phyloP scores from a whole-genome alignment of 2,329 filamentous ascomycete species.

The Nothophaeocryptopus gaeumannii region DNA sequence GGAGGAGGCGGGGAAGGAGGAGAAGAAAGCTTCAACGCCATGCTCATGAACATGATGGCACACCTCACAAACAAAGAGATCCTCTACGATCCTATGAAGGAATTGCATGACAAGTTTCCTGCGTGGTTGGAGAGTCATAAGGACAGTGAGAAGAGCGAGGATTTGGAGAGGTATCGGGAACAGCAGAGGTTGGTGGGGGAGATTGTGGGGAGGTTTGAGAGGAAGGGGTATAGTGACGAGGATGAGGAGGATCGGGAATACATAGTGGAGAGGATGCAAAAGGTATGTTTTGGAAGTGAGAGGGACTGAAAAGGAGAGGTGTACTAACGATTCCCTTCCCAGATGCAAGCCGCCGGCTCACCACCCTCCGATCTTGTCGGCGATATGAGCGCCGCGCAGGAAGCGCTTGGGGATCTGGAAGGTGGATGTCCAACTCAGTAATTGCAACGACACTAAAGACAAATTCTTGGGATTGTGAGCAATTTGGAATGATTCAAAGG shows the following conservation, averaged over 20 bases:
- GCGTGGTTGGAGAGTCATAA: constrained; percentile 80
- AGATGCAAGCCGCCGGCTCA: constrained; percentile 97
- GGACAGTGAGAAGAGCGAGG: constrained; percentile 63
- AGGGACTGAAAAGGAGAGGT: not conserved
- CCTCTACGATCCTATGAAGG: constrained; percentile 97
- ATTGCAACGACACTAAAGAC: constrained; percentile 1
- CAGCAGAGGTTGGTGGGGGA: constrained; percentile 77
- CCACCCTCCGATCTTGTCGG: constrained; percentile 89
- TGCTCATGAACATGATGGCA: constrained; percentile 98
- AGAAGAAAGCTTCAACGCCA: constrained; percentile 89
- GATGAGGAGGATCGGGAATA: constrained; percentile 81
- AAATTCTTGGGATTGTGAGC: not conserved
- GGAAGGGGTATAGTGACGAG: constrained; percentile 74
- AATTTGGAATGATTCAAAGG: not conserved
- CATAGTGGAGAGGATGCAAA: constrained; percentile 96
- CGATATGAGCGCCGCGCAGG: constrained; percentile 80
- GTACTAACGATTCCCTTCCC: constrained; percentile 19
- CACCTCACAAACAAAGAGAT: constrained; percentile 98
- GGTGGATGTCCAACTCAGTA: constrained; percentile 62
- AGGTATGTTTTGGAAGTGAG: constrained; percentile 56
- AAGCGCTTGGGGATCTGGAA: constrained; percentile 57
- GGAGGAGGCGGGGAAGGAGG: constrained; percentile 52
- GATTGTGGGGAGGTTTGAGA: constrained; percentile 87
- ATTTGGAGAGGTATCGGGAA: constrained; percentile 74
- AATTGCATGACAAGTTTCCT: constrained; percentile 88